Evolutionary conservation across 208 protist genomes (phyloP), one percentile per base, ranked within the genome.

Genomic region (Acanthamoeba sp.): DNA sequence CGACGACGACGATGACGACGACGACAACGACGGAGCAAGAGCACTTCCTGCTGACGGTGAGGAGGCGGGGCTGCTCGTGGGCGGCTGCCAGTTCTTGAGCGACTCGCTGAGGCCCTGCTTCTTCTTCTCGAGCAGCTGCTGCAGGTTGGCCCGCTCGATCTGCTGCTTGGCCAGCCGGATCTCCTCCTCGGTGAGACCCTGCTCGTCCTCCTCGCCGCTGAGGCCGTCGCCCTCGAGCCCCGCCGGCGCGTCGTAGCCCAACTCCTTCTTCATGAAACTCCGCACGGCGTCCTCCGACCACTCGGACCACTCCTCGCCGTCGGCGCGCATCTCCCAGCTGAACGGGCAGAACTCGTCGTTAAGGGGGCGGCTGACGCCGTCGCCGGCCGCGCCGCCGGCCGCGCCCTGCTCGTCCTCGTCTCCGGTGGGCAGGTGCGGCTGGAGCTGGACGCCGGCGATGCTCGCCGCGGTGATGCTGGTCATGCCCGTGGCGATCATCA

Each of bases 51-150:
- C 73, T 82, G 73, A 42, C 24, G 73, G 34, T 18, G 32, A 3
- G 7, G 18, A 4, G 22, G 71, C 9, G 29, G 4, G 4, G 73
- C 38, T 20, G 38, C 38, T 20, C 34, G n/a, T 9, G 18, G 71
- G 40, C 40, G 71, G 36, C 36, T 38, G 71, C 71, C 76, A 73
- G 32, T 85, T 85, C 76, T 85, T 50, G 16, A 85, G 48, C 0
- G 76, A 85, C 76, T 85, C 76, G 48, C 76, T 85, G 48, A 85
- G 76, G 76, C 42, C 42, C 32, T 36, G 76, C 76, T 85, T 85
- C 76, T 85, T 85, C 48, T 38, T 85, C n/a, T 85, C 76, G 27
- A 85, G 38, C 38, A 85, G 38, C 76, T 85, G 42, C 76, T 85
- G 76, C 4, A 85, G 76, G 10, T 14, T 57, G 48, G 76, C 76